Percentiles rank a stretch among this genome's conserved stretches.
These are phyloP conservation scores for Talaromyces albobiverticillius DNA, from an alignment of 2,329 filamentous ascomycete genomes.

Conservation along the genomic window DNA sequence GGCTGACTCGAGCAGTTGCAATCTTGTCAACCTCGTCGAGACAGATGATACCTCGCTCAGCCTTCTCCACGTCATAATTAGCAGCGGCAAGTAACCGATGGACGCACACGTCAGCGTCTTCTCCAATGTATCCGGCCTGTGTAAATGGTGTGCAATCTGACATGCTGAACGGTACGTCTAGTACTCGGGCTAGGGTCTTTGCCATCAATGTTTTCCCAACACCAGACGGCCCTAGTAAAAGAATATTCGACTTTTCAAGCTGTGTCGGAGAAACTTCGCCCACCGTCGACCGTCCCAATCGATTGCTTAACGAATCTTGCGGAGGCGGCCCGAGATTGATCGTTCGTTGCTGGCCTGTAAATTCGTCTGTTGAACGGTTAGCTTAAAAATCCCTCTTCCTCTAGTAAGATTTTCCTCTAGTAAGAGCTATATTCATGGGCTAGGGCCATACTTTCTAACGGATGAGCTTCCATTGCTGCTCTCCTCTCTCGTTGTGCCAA, in stretches of 20 bases:
- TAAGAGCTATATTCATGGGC: background rate
- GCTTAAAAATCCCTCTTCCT: background rate
- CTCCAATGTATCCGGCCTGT: constrained; percentile 94
- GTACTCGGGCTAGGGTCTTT: constrained; percentile 82
- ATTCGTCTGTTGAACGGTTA: constrained; percentile 53
- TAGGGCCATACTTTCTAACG: constrained; percentile 66
- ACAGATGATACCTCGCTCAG: constrained; percentile 90
- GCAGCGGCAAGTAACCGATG: constrained; percentile 85
- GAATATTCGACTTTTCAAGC: constrained; percentile 92
- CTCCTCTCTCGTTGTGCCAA: constrained; percentile 68
- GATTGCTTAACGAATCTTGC: constrained; percentile 22
- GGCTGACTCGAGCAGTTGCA: constrained; percentile 78
- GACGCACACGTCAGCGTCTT: constrained; percentile 95
- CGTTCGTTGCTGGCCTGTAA: constrained; percentile 58
- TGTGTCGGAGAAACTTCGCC: constrained; percentile 61
- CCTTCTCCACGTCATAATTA: constrained; percentile 79
- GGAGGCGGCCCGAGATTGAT: constrained; percentile 35
- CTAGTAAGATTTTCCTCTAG: background rate
- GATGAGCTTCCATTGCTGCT: constrained; percentile 67
- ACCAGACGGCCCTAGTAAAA: constrained; percentile 87
- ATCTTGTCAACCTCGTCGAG: constrained; percentile 98
- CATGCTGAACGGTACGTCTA: constrained; percentile 95
- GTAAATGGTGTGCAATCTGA: constrained; percentile 95
- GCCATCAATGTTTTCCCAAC: constrained; percentile 94
- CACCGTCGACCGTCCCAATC: constrained; percentile 36